Percentiles rank a stretch among this genome's conserved stretches.
These are phyloP conservation scores for Flaveria sonorensis DNA, from an alignment of 129 eudicot species.

Conservation along the genomic window DNA sequence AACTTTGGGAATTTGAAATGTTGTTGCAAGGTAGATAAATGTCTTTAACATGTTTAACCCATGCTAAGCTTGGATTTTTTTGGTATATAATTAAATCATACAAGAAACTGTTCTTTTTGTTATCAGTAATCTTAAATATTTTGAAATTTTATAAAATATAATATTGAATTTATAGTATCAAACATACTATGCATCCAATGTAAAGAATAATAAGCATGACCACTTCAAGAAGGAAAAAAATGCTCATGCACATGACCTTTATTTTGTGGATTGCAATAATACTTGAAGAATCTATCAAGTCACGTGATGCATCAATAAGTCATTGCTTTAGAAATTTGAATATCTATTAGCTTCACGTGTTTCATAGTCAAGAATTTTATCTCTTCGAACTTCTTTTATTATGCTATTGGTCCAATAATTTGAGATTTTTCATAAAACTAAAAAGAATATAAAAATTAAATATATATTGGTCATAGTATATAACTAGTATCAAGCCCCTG, in stretches of 20 bases:
- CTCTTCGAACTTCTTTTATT: neutral
- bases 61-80: neutral
- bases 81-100: neutral
- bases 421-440: too few species aligned
- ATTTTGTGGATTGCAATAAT: neutral
- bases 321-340: neutral
- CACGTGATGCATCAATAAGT: neutral
- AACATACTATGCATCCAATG: neutral
- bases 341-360: constrained; percentile 1
- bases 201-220: neutral
- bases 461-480: too few species aligned
- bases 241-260: neutral
- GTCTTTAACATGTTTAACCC: too few species aligned
- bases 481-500: too few species aligned
- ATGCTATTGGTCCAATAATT: neutral
- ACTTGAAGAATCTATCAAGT: neutral
- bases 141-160: neutral
- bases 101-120: neutral
- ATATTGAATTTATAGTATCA: neutral
- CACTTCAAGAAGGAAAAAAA: neutral
- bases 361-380: neutral
- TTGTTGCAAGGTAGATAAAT: too few species aligned
- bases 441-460: too few species aligned
- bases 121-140: neutral
- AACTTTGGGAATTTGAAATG: too few species aligned